Percentiles rank a stretch among this genome's conserved stretches.
phyloP scores from a whole-genome alignment of 768 basidiomycete genomes.

The Megacollybia marginata region DNA sequence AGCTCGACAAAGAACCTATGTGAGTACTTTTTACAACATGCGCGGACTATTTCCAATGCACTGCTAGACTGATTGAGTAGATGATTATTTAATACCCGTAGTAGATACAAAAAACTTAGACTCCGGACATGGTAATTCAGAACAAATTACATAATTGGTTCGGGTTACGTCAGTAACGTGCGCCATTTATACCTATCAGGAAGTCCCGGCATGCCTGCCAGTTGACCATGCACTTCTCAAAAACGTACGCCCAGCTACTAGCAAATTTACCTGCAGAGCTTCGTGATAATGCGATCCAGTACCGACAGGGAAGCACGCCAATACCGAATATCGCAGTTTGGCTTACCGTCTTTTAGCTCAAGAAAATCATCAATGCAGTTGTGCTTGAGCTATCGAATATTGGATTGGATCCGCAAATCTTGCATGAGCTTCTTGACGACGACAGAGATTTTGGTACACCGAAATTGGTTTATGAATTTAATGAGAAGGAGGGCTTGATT shows the following conservation, averaged over 20 bases:
- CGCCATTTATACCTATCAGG: too few relatives aligned
- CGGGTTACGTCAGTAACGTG: too few relatives aligned
- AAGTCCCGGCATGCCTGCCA: too few relatives aligned
- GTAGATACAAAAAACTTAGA: too few relatives aligned
- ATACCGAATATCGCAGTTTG: not conserved
- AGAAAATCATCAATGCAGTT: slow-evolving; percentile 82
- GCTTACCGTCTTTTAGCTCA: slow-evolving; percentile 47
- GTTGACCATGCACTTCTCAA: slow-evolving; percentile 69
- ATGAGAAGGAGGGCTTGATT: slow-evolving; percentile 34
- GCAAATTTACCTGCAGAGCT: slow-evolving; percentile 69
- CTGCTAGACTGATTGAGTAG: too few relatives aligned
- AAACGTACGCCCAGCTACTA: slow-evolving; percentile 58
- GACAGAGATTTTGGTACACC: slow-evolving; percentile 13
- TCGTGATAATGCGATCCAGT: slow-evolving; percentile 73
- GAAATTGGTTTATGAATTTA: slow-evolving; percentile 51
- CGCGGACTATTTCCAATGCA: too few relatives aligned
- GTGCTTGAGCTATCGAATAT: slow-evolving; percentile 69
- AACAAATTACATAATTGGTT: too few relatives aligned
- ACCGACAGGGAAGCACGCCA: slow-evolving; percentile 51
- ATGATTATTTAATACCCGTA: too few relatives aligned
- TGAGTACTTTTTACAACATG: slow-evolving; percentile 19
- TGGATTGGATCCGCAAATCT: slow-evolving; percentile 46
- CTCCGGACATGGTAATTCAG: too few relatives aligned
- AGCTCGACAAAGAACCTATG: slow-evolving; percentile 43
- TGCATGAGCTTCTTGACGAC: slow-evolving; percentile 33